Conservation (phyloP, 345 rosid genomes). For the Psidium guajava region DNA sequence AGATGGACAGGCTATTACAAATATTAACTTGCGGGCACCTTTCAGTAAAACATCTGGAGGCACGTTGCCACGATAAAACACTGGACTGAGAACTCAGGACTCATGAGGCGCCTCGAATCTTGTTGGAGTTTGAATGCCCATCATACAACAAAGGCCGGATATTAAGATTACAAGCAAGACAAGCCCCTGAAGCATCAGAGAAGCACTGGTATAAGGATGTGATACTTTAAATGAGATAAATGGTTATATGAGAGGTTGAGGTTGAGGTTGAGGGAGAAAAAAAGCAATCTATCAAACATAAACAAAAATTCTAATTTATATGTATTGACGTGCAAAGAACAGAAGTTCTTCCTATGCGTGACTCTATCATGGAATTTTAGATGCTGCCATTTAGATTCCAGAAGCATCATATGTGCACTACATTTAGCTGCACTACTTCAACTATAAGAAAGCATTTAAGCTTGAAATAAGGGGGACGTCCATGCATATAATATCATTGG, state of each 20-base stretch:
- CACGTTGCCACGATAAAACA: background rate
- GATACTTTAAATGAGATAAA: background rate
- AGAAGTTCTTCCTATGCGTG: no score
- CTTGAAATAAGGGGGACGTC: no score
- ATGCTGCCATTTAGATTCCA: no score
- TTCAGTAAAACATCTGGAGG: background rate
- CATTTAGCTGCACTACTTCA: no score
- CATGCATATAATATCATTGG: background rate
- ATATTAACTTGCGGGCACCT: background rate
- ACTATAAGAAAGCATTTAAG: no score
- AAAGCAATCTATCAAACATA: background rate
- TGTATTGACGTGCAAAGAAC: no score
- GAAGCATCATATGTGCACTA: no score
- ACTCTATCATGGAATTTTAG: no score
- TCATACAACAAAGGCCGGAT: slow-evolving; percentile 95
- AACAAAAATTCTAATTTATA: background rate
- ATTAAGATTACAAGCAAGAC: slow-evolving; percentile 78
- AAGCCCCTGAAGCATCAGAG: slow-evolving; percentile 55
- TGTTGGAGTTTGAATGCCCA: slow-evolving; percentile 90
- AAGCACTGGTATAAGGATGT: background rate
- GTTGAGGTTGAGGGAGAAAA: background rate
- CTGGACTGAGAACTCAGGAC: slow-evolving; percentile 23
- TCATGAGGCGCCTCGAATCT: slow-evolving; percentile 96
- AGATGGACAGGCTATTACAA: background rate
- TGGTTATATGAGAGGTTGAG: background rate